A percentile compares a stretch with the other conserved stretches of the same genome.
phyloP scores from a whole-genome alignment of 331 rosid species.

The Saraca asoca region DNA sequence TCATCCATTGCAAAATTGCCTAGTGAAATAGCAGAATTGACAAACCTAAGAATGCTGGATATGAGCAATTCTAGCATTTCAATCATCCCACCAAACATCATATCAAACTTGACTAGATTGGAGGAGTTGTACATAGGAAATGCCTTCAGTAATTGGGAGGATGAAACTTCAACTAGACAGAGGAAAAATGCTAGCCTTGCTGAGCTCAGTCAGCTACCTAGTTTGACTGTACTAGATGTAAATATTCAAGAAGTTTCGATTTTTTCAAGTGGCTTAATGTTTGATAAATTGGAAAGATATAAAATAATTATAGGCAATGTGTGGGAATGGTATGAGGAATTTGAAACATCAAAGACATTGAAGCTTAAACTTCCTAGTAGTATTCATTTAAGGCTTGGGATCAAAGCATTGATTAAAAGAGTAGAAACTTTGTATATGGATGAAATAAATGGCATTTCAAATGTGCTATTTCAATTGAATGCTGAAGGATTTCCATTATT shows the following conservation, averaged over 20 bases:
- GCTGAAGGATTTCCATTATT: conserved; percentile 34
- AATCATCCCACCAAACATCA: not conserved
- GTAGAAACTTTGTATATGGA: conserved; percentile 34
- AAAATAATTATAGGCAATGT: conserved; percentile 34
- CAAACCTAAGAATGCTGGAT: not conserved
- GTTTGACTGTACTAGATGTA: not conserved
- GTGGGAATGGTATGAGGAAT: conserved; percentile 4
- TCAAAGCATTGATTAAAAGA: conserved; percentile 28
- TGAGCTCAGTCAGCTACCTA: not conserved
- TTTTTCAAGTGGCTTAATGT: not conserved
- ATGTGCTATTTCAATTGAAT: conserved; percentile 23
- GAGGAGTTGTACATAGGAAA: not conserved
- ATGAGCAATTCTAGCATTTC: not conserved
- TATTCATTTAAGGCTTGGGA: not conserved
- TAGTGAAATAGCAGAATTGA: not conserved
- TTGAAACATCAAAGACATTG: conserved; percentile 6
- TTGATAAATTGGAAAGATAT: conserved; percentile 28
- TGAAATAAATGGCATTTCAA: conserved; percentile 1
- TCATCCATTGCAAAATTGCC: not conserved
- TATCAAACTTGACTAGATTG: not conserved
- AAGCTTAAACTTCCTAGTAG: not conserved
- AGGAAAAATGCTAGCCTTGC: not conserved
- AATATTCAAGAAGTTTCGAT: not conserved
- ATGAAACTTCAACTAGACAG: not conserved
- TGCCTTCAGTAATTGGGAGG: not conserved